Base-by-base conservation (phyloP, 176 grass and related monocot genomes). In the Carex scoparia region DNA sequence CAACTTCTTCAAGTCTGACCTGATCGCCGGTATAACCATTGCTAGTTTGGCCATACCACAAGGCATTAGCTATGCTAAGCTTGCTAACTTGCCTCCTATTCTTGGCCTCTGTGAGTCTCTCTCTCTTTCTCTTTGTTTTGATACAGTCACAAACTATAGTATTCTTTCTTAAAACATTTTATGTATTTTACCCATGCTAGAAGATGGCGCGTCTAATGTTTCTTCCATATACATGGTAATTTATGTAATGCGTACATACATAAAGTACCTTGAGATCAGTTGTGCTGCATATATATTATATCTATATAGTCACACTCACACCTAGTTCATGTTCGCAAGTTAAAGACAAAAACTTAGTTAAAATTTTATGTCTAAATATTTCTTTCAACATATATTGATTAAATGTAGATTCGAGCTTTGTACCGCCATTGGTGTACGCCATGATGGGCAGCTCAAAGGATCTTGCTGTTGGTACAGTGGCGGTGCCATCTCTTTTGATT, bases 41-140 rank as follows among this genome's bases (percentile, higher is more conserved):
- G 88, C 93, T 86, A 98, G 95, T 89, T 91, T 98, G 86, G 93
- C 95, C 82, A 98, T 98, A 88, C 95, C 95, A 10, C 95, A 98
- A 89, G 95, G 95, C 74, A 98, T 98, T 90, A 98, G 95, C 91
- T 98, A 98, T 84, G 95, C 95, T 32, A 94, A 94, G 81, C 95
- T 98, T 74, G 95, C 95, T 12, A 89, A 91, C 83, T 88, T 98
- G 16, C 91, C 95, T 5, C 91, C 95, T 40, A 65, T 98, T 73
- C 85, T 95, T 35, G 95, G 95, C 5, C 93, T 98, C 57, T 98
- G 95, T 97, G 89, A 84, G 90, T 63, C 40, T 55, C 19, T 40
- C 58, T 10, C 38, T 40, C 38, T 30, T 57, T 14, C 30, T 60
- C 70, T 6, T 61, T 37, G 19, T 53, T 51, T 8, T 75, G 35